Percentiles rank a stretch among this genome's conserved stretches.
Evolutionary conservation across 768 basidiomycete genomes (phyloP).

Genomic region (Lenzites betulinus): DNA sequence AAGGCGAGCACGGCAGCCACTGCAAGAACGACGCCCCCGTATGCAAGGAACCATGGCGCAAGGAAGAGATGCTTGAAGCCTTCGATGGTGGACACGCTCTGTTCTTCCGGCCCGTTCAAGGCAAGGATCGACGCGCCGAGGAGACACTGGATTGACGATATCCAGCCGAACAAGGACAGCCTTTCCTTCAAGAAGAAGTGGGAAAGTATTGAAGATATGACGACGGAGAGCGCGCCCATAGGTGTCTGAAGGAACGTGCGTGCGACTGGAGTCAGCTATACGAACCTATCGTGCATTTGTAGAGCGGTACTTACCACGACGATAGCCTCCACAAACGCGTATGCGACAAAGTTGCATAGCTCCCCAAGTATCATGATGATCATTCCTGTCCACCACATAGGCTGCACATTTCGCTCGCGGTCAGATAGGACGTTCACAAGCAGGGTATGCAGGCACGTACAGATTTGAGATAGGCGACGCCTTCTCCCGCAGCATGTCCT

Average conservation of each 20-base stretch:
- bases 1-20: slow-evolving; percentile 66
- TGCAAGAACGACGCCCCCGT: slow-evolving; percentile 57
- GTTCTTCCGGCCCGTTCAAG: slow-evolving; percentile 78
- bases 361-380: slow-evolving; percentile 39
- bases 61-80: slow-evolving; percentile 78
- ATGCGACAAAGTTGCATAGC: slow-evolving; percentile 46
- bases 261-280: not conserved
- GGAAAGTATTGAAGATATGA: slow-evolving; percentile 87
- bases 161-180: slow-evolving; percentile 92
- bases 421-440: not conserved
- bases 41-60: slow-evolving; percentile 77
- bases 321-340: slow-evolving; percentile 87
- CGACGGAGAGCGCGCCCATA: slow-evolving; percentile 91
- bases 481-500: slow-evolving; percentile 36
- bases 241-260: slow-evolving; percentile 60
- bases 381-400: slow-evolving; percentile 58
- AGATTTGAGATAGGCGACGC: slow-evolving; percentile 35
- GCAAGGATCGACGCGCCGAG: slow-evolving; percentile 85
- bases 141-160: slow-evolving; percentile 87
- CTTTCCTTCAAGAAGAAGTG: slow-evolving; percentile 89
- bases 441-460: slow-evolving; percentile 22
- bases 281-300: not conserved
- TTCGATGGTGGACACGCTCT: slow-evolving; percentile 62
- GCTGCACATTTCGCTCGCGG: slow-evolving; percentile 22
- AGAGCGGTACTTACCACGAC: slow-evolving; percentile 60